These are phyloP conservation scores for Pleurotus djamor DNA, from an alignment of 768 basidiomycete genomes.

Conservation along the genomic window DNA sequence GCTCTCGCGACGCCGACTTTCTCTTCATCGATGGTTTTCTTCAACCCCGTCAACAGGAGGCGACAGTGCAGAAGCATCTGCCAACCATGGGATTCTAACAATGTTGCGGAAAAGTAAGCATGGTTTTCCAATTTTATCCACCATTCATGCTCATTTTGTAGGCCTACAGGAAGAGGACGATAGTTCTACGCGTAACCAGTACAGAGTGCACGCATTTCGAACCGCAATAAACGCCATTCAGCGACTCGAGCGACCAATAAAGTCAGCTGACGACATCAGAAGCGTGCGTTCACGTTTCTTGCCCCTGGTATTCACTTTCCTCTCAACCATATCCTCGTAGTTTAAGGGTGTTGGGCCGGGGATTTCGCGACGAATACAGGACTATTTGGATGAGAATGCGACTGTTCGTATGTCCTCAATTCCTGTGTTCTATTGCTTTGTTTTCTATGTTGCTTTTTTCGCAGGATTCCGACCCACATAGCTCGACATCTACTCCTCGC, in stretches of 20 bases:
- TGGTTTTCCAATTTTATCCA: not conserved
- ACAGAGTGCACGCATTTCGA: slow-evolving; percentile 50
- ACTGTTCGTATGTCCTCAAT: slow-evolving; percentile 26
- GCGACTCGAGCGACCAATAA: slow-evolving; percentile 38
- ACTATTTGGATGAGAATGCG: slow-evolving; percentile 27
- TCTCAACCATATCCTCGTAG: slow-evolving; percentile 13
- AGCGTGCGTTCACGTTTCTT: slow-evolving; percentile 20
- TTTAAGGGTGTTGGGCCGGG: slow-evolving; percentile 35
- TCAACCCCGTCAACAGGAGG: not conserved
- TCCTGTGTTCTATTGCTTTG: not conserved
- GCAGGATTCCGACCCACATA: not conserved
- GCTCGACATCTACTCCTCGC: too few species aligned
- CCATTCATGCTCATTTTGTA: slow-evolving; percentile 12
- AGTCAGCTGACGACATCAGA: slow-evolving; percentile 38
- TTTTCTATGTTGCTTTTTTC: not conserved
- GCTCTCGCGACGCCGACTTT: not conserved
- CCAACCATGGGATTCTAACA: slow-evolving; percentile 35
- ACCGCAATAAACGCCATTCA: slow-evolving; percentile 43
- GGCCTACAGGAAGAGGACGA: slow-evolving; percentile 43
- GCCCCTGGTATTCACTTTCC: not conserved
- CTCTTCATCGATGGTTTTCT: not conserved
- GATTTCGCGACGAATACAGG: slow-evolving; percentile 45
- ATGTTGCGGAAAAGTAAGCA: slow-evolving; percentile 40
- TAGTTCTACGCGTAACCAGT: slow-evolving; percentile 32
- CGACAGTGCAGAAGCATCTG: slow-evolving; percentile 11